A percentile compares a stretch with the other conserved stretches of the same genome.
phyloP scores from a whole-genome alignment of 768 basidiomycete genomes.

The Auriculariales sp. region DNA sequence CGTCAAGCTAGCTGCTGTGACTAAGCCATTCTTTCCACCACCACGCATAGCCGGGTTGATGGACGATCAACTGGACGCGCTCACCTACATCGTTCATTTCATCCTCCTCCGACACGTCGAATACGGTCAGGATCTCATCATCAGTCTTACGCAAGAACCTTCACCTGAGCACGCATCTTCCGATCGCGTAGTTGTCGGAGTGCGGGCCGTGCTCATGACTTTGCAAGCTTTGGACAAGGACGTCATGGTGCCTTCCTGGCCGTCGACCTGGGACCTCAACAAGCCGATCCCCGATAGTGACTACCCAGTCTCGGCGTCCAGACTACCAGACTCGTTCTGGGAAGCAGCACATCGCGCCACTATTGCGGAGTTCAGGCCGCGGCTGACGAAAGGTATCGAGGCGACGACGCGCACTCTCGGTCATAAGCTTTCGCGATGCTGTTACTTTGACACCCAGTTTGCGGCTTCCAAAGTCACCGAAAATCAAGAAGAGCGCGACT shows the following conservation, averaged over 20 bases:
- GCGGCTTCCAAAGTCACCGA: not conserved
- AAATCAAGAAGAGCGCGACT: conserved; percentile 52
- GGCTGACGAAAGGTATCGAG: not conserved
- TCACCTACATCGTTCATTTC: conserved; percentile 70
- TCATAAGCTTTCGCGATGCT: not conserved
- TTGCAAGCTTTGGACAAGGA: conserved; percentile 62
- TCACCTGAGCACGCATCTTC: conserved; percentile 33
- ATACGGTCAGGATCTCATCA: conserved; percentile 65
- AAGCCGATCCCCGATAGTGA: conserved; percentile 37
- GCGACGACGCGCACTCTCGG: not conserved
- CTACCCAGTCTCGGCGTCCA: conserved; percentile 55
- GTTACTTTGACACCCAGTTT: not conserved
- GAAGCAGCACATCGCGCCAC: conserved; percentile 1
- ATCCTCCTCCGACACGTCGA: conserved; percentile 74
- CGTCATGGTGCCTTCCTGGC: conserved; percentile 58
- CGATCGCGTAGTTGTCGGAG: conserved; percentile 59
- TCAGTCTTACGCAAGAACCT: conserved; percentile 68
- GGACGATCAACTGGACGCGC: conserved; percentile 66
- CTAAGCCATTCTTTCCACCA: conserved; percentile 69
- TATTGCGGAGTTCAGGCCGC: not conserved
- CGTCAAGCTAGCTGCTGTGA: conserved; percentile 57
- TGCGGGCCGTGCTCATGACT: conserved; percentile 65
- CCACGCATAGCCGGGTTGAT: conserved; percentile 23
- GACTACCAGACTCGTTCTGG: conserved; percentile 37
- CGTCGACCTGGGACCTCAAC: conserved; percentile 54